Percentiles rank a stretch among this genome's conserved stretches.
Evolutionary conservation across 768 basidiomycete species (phyloP).

Genomic region (Leccinum subgranulosum): DNA sequence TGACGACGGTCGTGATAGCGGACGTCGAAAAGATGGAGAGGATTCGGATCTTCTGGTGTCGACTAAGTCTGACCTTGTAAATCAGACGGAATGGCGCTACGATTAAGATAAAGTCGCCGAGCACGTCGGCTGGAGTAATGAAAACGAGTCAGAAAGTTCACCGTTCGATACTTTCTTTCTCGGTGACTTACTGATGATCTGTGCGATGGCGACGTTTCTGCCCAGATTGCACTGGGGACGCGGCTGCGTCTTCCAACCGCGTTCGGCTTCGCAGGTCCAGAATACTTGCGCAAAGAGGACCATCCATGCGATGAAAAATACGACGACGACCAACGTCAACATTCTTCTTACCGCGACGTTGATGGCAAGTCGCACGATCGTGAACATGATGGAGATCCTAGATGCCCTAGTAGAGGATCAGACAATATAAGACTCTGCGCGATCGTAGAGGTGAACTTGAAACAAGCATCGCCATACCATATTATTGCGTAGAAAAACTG

Average conservation of each 20-base stretch:
- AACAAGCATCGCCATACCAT: neutral
- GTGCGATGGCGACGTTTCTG: neutral
- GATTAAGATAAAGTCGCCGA: constrained; percentile 1
- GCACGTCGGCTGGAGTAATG: constrained; percentile 1
- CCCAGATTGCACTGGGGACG: neutral
- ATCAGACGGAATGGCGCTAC: neutral
- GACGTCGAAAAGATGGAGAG: constrained; percentile 5
- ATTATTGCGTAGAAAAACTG: constrained; percentile 6
- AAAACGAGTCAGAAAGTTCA: neutral
- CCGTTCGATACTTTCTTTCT: neutral
- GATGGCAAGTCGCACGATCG: neutral
- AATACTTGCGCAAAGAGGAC: constrained; percentile 3
- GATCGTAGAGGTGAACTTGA: neutral
- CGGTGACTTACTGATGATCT: neutral
- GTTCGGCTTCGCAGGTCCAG: constrained; percentile 5
- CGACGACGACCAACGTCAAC: neutral
- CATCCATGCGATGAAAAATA: neutral
- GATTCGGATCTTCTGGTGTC: constrained; percentile 1
- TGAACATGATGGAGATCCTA: constrained; percentile 2
- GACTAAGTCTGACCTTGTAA: neutral
- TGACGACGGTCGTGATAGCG: constrained; percentile 2
- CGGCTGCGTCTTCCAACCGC: neutral
- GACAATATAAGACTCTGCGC: neutral
- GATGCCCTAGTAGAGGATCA: neutral
- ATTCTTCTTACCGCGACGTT: neutral